Evolutionary conservation across 2,329 filamentous ascomycete species (phyloP), one percentile per base, ranked within the genome.

Genomic region (Orbilia brochopaga): DNA sequence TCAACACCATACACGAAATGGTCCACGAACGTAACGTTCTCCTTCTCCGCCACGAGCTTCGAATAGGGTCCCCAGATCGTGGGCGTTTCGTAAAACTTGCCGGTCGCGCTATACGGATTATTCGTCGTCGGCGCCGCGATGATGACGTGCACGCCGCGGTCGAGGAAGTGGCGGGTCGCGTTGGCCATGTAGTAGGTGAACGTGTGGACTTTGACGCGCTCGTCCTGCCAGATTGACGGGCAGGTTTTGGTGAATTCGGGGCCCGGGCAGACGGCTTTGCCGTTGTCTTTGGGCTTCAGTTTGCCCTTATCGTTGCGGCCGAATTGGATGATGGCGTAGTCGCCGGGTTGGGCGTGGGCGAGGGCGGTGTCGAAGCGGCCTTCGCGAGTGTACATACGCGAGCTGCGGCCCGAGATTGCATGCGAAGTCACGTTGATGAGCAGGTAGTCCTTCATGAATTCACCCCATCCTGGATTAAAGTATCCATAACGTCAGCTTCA

Each of bases 1-100:
- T 67, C 56, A n/a, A 48, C n/a, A 17, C 54, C 63, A 37, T 66
- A 66, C 24, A 17, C 32, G 17, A 67, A 67, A 50, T 67, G 63
- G 50, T 67, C 40, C 8, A 66, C 35, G 24, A 46, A 67, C 13
- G 40, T 42, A 24, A 55, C 55, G 13, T 32, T 48, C 8, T 27
- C 27, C 11, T 11, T 23, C 24, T 23, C 46, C n/a, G 63, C 63
- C n/a, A 53, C 37, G 6, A 46, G 24, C 32, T 55, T 32, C 8
- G 56, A 59, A 44, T 48, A 48, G n/a, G 40, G 24, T 15, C 58
- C 63, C 63, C 50, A 67, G 15, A 60, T 37, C n/a, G 15, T 60
- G n/a, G 63, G 63, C 19, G 44, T 55, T 6, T 46, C 19, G n/a
- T 24, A 67, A 21, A 60, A 67, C 13, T 7, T 40, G 15, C 35